These are phyloP conservation scores for Vanderwaltozyma polyspora DNA, from an alignment of 805 yeast species.

Conservation along the genomic window DNA sequence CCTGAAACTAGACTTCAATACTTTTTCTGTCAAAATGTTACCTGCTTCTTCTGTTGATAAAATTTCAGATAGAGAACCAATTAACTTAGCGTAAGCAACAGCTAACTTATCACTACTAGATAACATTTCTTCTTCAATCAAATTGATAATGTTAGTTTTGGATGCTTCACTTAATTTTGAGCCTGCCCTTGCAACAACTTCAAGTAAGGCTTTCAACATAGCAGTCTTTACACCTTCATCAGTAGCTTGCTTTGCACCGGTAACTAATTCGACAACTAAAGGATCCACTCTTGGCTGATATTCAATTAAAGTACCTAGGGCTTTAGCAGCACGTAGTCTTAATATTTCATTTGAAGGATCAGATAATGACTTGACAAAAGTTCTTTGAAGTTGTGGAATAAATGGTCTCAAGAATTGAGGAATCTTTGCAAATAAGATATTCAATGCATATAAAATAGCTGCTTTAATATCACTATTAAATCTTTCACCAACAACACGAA, in stretches of 20 bases:
- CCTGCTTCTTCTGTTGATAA: conserved; percentile 54
- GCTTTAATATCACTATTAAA: conserved; percentile 85
- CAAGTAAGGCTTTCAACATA: conserved; percentile 73
- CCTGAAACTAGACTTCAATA: conserved; percentile 35
- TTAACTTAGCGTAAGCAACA: conserved; percentile 64
- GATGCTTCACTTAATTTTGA: conserved; percentile 63
- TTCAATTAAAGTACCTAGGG: conserved; percentile 77
- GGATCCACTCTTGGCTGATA: conserved; percentile 93
- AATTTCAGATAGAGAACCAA: conserved; percentile 66
- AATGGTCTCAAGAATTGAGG: conserved; percentile 91
- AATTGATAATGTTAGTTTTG: conserved; percentile 51
- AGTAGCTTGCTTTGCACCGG: conserved; percentile 58
- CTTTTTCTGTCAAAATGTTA: conserved; percentile 47
- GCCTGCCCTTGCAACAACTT: conserved; percentile 75
- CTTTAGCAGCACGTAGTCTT: conserved; percentile 78
- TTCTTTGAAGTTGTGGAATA: conserved; percentile 93
- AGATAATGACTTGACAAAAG: conserved; percentile 82
- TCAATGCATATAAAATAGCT: conserved; percentile 81
- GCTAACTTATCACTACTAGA: conserved; percentile 49
- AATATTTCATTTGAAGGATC: conserved; percentile 65
- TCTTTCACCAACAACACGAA: conserved; percentile 95
- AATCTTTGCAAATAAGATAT: conserved; percentile 63
- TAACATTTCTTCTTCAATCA: conserved; percentile 62
- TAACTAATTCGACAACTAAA: conserved; percentile 68
- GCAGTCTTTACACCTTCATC: conserved; percentile 70